These are phyloP conservation scores for Coriaria nepalensis DNA, from an alignment of 306 rosid genomes.

Conservation along the genomic window DNA sequence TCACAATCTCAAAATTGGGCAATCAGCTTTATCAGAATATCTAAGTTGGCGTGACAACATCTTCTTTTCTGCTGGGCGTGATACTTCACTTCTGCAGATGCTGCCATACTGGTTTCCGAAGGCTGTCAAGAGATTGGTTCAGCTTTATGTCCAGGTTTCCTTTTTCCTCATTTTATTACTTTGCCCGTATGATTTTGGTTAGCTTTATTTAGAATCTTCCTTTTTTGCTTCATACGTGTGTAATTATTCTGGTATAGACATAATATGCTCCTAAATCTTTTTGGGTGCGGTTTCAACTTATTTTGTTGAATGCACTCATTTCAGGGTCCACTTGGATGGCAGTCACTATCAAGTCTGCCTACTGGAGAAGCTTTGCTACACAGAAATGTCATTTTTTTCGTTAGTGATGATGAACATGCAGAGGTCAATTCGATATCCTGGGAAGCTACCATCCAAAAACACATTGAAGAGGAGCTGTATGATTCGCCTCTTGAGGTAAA, in stretches of 20 bases:
- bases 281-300: conserved; percentile 6
- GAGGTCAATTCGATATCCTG: conserved; percentile 74
- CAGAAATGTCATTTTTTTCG: conserved; percentile 55
- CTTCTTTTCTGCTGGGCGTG: conserved; percentile 75
- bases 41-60: conserved; percentile 73
- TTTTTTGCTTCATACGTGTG: no score
- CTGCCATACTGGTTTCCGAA: conserved; percentile 96
- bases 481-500: conserved; percentile 61
- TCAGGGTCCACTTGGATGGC: conserved; percentile 97
- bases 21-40: conserved; percentile 70
- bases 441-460: conserved; percentile 90
- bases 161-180: conserved; percentile 1
- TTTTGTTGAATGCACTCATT: conserved; percentile 26
- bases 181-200: no score
- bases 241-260: no score
- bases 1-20: not conserved
- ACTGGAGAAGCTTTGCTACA: conserved; percentile 46
- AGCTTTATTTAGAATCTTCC: no score
- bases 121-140: conserved; percentile 68
- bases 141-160: conserved; percentile 77
- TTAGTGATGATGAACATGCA: conserved; percentile 47
- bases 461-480: conserved; percentile 79
- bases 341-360: conserved; percentile 56
- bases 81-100: conserved; percentile 88
- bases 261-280: no score